These are phyloP conservation scores for Venturia oleaginea DNA, from an alignment of 2,329 filamentous ascomycete genomes.

Conservation along the genomic window DNA sequence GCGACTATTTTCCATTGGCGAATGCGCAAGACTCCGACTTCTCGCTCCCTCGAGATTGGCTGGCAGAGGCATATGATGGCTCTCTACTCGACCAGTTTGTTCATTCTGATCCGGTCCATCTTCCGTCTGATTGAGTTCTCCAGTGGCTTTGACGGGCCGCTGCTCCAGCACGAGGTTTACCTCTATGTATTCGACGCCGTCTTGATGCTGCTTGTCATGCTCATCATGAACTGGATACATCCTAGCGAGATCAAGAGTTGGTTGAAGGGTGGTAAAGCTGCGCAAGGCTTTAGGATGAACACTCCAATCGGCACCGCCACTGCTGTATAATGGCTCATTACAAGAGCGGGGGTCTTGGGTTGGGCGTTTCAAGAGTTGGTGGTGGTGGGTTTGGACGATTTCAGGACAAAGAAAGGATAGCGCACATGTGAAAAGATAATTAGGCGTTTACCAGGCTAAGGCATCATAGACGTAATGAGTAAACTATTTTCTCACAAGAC, in stretches of 20 bases:
- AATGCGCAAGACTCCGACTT: conserved; percentile 18
- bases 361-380: not conserved
- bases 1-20: conserved; percentile 23
- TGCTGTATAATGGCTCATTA: not conserved
- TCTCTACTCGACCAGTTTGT: conserved; percentile 34
- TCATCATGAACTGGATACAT: conserved; percentile 30
- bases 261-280: not conserved
- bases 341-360: not conserved
- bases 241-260: conserved; percentile 18
- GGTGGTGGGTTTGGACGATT: not conserved
- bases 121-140: conserved; percentile 43
- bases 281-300: conserved; percentile 1
- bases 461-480: no score
- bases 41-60: conserved; percentile 17
- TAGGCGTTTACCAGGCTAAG: no score
- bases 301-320: not conserved
- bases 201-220: conserved; percentile 36
- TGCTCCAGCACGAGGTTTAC: conserved; percentile 37
- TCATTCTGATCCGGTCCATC: conserved; percentile 42
- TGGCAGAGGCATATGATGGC: conserved; percentile 32
- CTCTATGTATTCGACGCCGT: conserved; percentile 40
- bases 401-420: not conserved
- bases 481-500: no score
- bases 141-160: conserved; percentile 34
- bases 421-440: no score